Conservation (phyloP, 306 rosid species). For the Amphicarpaea edgeworthii region DNA sequence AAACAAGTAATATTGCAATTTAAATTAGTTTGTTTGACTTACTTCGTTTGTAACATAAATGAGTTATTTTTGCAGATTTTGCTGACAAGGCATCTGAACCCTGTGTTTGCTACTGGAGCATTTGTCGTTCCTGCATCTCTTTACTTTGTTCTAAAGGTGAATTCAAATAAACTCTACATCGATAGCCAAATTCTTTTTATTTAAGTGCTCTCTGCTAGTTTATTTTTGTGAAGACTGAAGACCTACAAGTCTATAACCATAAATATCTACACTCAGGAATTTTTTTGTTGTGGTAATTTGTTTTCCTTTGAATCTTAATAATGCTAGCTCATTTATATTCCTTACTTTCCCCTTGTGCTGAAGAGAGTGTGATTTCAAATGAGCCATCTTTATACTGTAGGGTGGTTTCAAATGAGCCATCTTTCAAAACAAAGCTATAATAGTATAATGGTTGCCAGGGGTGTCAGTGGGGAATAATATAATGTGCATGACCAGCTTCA, state of each 20-base stretch:
- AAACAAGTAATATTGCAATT: background rate
- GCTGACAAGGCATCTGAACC: slow-evolving; percentile 72
- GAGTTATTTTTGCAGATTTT: slow-evolving; percentile 72
- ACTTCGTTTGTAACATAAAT: slow-evolving; percentile 32
- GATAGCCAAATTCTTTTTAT: slow-evolving; percentile 18
- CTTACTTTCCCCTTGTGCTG: background rate
- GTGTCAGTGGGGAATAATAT: background rate
- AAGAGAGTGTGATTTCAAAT: slow-evolving; percentile 7
- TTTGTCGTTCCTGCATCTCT: slow-evolving; percentile 80
- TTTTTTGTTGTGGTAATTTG: background rate
- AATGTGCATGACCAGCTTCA: slow-evolving; percentile 11
- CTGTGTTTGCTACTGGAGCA: slow-evolving; percentile 88
- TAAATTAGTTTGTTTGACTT: slow-evolving; percentile 20
- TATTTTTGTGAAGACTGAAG: slow-evolving; percentile 18
- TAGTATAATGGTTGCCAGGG: background rate
- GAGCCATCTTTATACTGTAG: slow-evolving; percentile 12
- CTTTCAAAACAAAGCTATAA: background rate
- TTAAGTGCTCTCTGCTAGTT: slow-evolving; percentile 27
- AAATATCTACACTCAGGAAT: slow-evolving; percentile 4
- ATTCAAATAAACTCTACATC: slow-evolving; percentile 28
- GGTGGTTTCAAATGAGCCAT: too few species aligned
- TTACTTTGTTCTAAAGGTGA: slow-evolving; percentile 90
- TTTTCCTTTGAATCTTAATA: too few species aligned
- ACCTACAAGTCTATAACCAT: slow-evolving; percentile 30
- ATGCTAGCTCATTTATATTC: background rate